Conservation (phyloP, 805 yeast species). For the Peterozyma xylosa region DNA sequence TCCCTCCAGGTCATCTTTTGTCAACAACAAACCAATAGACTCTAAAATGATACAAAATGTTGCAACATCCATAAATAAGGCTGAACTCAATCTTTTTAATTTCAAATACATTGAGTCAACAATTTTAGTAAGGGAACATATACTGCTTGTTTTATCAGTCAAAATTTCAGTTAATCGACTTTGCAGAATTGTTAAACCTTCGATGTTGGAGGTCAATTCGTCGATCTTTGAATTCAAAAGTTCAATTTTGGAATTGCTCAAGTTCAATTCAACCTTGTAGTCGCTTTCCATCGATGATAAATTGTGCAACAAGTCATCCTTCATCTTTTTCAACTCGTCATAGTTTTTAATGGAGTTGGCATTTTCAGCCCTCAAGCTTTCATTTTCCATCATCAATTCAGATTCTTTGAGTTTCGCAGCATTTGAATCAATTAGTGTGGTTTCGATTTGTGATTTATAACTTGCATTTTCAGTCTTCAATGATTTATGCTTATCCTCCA, state of each 20-base stretch:
- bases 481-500: conserved; percentile 9
- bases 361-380: conserved; percentile 14
- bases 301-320: conserved; percentile 59
- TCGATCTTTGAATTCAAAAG: conserved; percentile 34
- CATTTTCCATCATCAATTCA: conserved; percentile 9
- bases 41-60: conserved; percentile 56
- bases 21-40: conserved; percentile 67
- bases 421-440: conserved; percentile 4
- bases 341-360: conserved; percentile 13
- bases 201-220: conserved; percentile 40
- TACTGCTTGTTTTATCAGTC: conserved; percentile 15
- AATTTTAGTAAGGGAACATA: conserved; percentile 14
- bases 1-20: conserved; percentile 28
- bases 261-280: conserved; percentile 42
- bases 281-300: conserved; percentile 61
- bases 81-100: conserved; percentile 34
- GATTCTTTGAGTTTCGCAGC: conserved; percentile 12
- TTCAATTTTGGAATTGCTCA: conserved; percentile 42
- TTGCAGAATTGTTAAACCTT: conserved; percentile 33
- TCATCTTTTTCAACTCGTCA: conserved; percentile 31
- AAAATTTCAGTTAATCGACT: conserved; percentile 25
- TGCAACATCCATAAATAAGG: conserved; percentile 27
- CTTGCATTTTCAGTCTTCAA: conserved; percentile 12
- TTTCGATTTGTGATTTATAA: neutral
- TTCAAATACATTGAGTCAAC: conserved; percentile 21